phyloP scores from a whole-genome alignment of 768 basidiomycete genomes.

The Candolleomyces aberdarensis region DNA sequence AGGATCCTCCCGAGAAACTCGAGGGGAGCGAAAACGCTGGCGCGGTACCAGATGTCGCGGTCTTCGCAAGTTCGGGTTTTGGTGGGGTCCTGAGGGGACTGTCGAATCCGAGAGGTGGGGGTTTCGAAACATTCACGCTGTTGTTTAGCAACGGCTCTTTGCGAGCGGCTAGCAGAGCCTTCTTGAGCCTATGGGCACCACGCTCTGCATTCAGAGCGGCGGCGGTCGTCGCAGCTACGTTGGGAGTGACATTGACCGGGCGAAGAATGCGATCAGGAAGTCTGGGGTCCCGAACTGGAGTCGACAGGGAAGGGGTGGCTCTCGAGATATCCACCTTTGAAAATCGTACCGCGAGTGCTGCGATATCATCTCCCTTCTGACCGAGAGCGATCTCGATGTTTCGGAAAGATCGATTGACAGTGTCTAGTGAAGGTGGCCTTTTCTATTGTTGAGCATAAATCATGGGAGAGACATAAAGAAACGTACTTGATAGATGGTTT shows the following conservation, averaged over 20 bases:
- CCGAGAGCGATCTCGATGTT: slow-evolving; percentile 77
- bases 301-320: slow-evolving; percentile 9
- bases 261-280: slow-evolving; percentile 34
- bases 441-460: not conserved
- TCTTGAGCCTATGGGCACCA: slow-evolving; percentile 67
- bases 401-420: slow-evolving; percentile 77
- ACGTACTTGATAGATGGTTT: slow-evolving; percentile 62
- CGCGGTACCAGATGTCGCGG: slow-evolving; percentile 5
- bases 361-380: slow-evolving; percentile 56
- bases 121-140: slow-evolving; percentile 37
- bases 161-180: slow-evolving; percentile 57
- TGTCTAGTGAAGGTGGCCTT: slow-evolving; percentile 83
- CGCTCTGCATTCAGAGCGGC: slow-evolving; percentile 82
- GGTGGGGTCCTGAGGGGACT: slow-evolving; percentile 24
- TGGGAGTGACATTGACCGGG: slow-evolving; percentile 50
- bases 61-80: not conserved
- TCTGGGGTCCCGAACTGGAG: slow-evolving; percentile 36
- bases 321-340: slow-evolving; percentile 43
- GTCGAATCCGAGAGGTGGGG: slow-evolving; percentile 33
- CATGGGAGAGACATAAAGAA: not conserved
- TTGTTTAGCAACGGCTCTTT: slow-evolving; percentile 67
- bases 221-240: slow-evolving; percentile 71
- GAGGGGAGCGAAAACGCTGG: not conserved
- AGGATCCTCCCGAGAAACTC: slow-evolving; percentile 15
- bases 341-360: slow-evolving; percentile 49